Conservation (phyloP, 345 rosid genomes). For the Salix brachista region DNA sequence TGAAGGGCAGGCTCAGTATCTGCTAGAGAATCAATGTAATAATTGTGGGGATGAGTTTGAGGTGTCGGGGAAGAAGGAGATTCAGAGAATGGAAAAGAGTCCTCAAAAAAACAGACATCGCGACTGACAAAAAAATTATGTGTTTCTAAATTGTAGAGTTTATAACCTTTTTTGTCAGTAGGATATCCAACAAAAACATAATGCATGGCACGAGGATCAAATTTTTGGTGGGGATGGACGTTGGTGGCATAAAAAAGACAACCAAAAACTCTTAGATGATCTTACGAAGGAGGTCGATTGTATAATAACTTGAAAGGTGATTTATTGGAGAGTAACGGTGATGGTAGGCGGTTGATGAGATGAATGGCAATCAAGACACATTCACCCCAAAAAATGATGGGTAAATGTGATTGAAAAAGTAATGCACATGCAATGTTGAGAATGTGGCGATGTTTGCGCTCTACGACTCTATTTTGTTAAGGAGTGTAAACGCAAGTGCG, state of each 20-base stretch:
- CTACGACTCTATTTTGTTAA: not conserved
- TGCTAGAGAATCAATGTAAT: too few relatives aligned
- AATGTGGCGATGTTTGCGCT: not conserved
- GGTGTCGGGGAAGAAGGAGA: too few relatives aligned
- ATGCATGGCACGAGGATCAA: not conserved
- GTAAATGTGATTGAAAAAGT: not conserved
- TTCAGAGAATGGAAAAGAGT: not conserved
- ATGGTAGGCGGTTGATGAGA: not conserved
- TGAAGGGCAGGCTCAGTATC: too few relatives aligned
- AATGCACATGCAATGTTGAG: too few relatives aligned
- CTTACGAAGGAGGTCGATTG: not conserved
- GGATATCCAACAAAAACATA: not conserved
- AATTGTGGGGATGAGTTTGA: not conserved
- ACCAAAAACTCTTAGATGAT: not conserved
- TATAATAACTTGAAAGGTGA: not conserved
- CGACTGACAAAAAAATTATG: not conserved
- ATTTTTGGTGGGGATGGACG: not conserved
- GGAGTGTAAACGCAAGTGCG: not conserved
- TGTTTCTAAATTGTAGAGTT: not conserved
- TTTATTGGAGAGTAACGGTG: not conserved
- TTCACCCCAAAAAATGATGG: not conserved
- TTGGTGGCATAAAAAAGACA: not conserved
- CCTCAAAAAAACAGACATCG: not conserved
- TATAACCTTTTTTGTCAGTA: not conserved
- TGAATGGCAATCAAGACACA: not conserved